A percentile compares a stretch with the other conserved stretches of the same genome.
phyloP scores from a whole-genome alignment of 106 monocot species.

The Xerophyta viscosa region DNA sequence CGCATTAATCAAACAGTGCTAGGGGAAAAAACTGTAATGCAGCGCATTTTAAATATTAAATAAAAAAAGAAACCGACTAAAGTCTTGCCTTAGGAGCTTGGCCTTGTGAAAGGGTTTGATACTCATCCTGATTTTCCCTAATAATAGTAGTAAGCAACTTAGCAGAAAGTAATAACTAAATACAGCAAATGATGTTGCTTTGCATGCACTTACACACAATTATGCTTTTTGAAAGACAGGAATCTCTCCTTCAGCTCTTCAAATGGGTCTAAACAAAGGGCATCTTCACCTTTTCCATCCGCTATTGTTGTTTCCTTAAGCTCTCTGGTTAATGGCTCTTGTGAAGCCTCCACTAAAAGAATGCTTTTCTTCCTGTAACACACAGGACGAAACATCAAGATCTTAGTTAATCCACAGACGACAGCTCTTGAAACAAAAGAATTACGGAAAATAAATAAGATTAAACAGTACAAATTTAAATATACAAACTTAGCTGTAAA shows the following conservation, averaged over 20 bases:
- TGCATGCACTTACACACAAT: slow-evolving; percentile 54
- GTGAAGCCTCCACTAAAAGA: slow-evolving; percentile 26
- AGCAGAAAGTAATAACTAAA: background rate
- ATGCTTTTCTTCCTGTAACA: slow-evolving; percentile 31
- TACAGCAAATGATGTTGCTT: background rate
- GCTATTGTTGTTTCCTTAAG: too few species aligned
- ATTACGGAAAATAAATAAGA: too few species aligned
- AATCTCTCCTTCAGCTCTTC: slow-evolving; percentile 69
- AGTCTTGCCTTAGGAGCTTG: slow-evolving; percentile 80
- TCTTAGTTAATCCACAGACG: too few species aligned
- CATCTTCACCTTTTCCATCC: slow-evolving; percentile 14
- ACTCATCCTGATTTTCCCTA: slow-evolving; percentile 71
- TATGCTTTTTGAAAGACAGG: slow-evolving; percentile 57
- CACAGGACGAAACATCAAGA: too few species aligned
- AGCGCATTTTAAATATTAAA: background rate
- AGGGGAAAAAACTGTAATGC: too few species aligned
- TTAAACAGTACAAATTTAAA: too few species aligned
- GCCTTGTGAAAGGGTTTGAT: slow-evolving; percentile 61
- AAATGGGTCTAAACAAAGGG: slow-evolving; percentile 43
- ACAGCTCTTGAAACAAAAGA: too few species aligned
- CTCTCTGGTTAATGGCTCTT: slow-evolving; percentile 29
- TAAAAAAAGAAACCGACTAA: background rate
- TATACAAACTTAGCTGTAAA: too few species aligned
- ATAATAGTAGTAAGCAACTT: slow-evolving; percentile 18
- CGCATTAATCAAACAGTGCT: too few species aligned